Base-by-base conservation (phyloP, 2,329 filamentous ascomycete species). In the Trichoderma sp. region DNA sequence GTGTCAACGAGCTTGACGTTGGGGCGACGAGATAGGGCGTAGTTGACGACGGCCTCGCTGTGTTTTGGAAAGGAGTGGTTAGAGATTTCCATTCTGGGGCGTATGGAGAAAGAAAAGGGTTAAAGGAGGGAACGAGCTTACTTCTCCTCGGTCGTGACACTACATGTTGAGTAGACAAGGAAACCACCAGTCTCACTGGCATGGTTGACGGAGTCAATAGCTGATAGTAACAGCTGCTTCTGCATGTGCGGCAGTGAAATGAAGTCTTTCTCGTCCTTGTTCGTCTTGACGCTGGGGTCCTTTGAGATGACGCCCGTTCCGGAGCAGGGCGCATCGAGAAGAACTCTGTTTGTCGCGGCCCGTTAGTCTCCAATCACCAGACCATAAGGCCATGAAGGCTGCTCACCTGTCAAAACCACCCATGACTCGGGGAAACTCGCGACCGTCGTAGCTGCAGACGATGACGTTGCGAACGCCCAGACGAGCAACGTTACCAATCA, bases 221-320 rank as follows among this genome's bases (percentile, higher is more conserved):
- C 95, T 7, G 93, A 88, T 30, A 99, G 86, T 14, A 99, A 82
- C 64, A 99, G 85, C 79, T 98, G 93, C 78, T 97, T 97, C 78
- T 99, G 95, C 66, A 92, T 86, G 78, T 99, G 95, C 0, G 95
- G 93, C 60, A 99, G 86, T 73, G 90, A 88, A 77, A 97, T 86
- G 81, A 99, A 99, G 78, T 99, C 95, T 69, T 89, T 90, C 75
- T 96, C 92, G 12, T 91, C 96, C 83, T 98, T 98, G 83, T 97
- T 98, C 26, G 94, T 98, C 85, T 99, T 99, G 71, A 99, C 93
- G 69, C 90, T 92, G 39, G 94, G 87, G 78, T 99, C 95, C 81
- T 99, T 99, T 68, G 93, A 90, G 70, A 99, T 99, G 74, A 99
- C 95, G 72, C 95, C 95, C 0, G 95, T 99, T 71, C 95, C 94